Conservation (phyloP, 208 protist genomes). For the Kentomonas sorsogonicus region DNA sequence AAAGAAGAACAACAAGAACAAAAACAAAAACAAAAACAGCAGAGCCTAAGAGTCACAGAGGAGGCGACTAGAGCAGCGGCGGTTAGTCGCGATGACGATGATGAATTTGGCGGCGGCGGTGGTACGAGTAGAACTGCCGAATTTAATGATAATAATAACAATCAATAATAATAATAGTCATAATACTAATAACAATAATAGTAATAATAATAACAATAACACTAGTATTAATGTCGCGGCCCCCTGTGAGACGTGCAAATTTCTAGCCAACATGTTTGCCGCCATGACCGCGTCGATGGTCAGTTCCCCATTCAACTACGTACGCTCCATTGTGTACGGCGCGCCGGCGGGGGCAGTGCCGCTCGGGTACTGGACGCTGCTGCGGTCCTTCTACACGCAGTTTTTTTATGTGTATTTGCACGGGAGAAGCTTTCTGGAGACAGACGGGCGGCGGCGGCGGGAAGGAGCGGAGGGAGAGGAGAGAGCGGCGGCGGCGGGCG, state of each 20-base stretch:
- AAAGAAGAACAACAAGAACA: too few species aligned
- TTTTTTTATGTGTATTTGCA: slow-evolving; percentile 56
- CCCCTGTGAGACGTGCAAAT: slow-evolving; percentile 30
- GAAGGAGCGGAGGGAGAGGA: slow-evolving; percentile 22
- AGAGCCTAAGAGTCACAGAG: too few species aligned
- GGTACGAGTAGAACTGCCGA: too few species aligned
- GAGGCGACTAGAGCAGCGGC: background rate
- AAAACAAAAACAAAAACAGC: too few species aligned
- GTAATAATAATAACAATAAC: background rate
- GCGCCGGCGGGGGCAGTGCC: slow-evolving; percentile 61
- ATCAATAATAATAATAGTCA: background rate
- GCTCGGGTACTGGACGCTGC: slow-evolving; percentile 51
- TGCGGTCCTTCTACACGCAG: slow-evolving; percentile 75
- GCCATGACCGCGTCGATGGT: slow-evolving; percentile 72
- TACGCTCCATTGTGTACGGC: slow-evolving; percentile 80
- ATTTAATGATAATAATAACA: too few species aligned
- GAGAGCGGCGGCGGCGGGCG: background rate
- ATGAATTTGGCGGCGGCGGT: too few species aligned
- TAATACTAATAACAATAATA: background rate
- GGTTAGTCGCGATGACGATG: background rate
- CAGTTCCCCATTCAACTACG: slow-evolving; percentile 87
- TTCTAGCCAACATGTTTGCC: slow-evolving; percentile 75
- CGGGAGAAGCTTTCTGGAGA: slow-evolving; percentile 63
- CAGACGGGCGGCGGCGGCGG: slow-evolving; percentile 21
- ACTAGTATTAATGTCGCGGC: too few species aligned